These are phyloP conservation scores for Xylaria flabelliformis DNA, from an alignment of 495 filamentous ascomycete species.

Conservation along the genomic window DNA sequence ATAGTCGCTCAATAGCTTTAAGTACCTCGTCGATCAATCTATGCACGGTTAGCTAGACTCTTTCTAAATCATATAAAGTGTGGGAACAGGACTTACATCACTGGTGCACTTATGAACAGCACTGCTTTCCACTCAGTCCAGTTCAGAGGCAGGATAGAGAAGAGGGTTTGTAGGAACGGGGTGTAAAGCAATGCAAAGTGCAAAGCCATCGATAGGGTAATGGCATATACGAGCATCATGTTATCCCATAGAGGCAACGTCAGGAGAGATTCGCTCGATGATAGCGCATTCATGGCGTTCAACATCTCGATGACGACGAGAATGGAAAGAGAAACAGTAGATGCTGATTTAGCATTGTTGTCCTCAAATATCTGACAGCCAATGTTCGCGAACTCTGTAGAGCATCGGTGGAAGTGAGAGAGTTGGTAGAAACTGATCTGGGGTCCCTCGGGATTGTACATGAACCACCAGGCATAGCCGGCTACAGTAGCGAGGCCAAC, in stretches of 20 bases:
- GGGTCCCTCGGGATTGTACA: slow-evolving; percentile 91
- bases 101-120: slow-evolving; percentile 83
- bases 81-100: slow-evolving; percentile 73
- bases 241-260: slow-evolving; percentile 96
- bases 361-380: slow-evolving; percentile 95
- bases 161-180: slow-evolving; percentile 85
- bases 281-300: slow-evolving; percentile 98
- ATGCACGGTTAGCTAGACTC: slow-evolving; percentile 47
- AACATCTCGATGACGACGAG: slow-evolving; percentile 99
- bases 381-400: slow-evolving; percentile 83
- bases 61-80: neutral
- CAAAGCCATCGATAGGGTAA: slow-evolving; percentile 90
- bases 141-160: slow-evolving; percentile 89
- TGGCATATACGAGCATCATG: slow-evolving; percentile 95
- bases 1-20: slow-evolving; percentile 78
- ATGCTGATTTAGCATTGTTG: slow-evolving; percentile 87
- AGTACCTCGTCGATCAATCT: slow-evolving; percentile 90
- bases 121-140: slow-evolving; percentile 95
- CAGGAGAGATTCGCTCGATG: slow-evolving; percentile 90
- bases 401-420: slow-evolving; percentile 93
- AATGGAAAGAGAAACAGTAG: slow-evolving; percentile 89
- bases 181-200: slow-evolving; percentile 95
- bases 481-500: slow-evolving; percentile 95
- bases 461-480: slow-evolving; percentile 99
- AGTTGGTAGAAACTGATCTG: slow-evolving; percentile 93